Evolutionary conservation across 495 filamentous ascomycete genomes (phyloP), one percentile per base, ranked within the genome.

Genomic region (Cetradonia linearis): DNA sequence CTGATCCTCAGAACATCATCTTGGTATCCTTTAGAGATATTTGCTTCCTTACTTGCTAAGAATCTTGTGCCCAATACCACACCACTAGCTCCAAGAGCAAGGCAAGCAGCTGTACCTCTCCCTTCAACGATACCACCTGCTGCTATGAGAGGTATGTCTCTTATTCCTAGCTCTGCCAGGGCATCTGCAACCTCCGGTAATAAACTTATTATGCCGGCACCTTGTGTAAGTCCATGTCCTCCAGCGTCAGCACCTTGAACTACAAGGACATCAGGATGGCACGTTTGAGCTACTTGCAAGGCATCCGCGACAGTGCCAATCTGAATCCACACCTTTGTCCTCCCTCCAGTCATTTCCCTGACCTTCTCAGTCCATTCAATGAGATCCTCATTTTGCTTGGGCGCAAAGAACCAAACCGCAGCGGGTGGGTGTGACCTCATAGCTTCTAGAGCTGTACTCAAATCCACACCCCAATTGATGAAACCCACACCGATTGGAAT

Each of bases 181-280:
- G 77, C 68, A 69, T 86, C 81, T 14, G 60, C 61, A 16, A 80
- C 70, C 67, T 85, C 84, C 0, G 81, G 81, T 3, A 86, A 55
- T 13, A 86, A 66, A 14, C 73, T 67, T 16, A 84, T 58, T 14
- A 88, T 64, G 4, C 83, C 78, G 0, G 84, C 83, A 1, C 78
- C 78, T 0, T 65, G 60, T 1, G 65, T 75, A 34, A 81, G 74
- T n/a, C 87, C 85, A 69, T 91, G 88, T 0, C 88, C 88, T 7
- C 88, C 87, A 0, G 87, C 85, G 67, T 91, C 87, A 11, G 71
- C 66, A 3, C 87, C 87, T 66, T 91, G 86, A 11, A 86, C 73
- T 9, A 89, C 84, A 1, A 91, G 63, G 8, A 83, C 83, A 66
- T 89, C 84, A 1, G 84, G 83, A 8, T 49, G 33, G 18, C 71